phyloP scores from a whole-genome alignment of 805 yeast species.

The Myxozyma sirexii region DNA sequence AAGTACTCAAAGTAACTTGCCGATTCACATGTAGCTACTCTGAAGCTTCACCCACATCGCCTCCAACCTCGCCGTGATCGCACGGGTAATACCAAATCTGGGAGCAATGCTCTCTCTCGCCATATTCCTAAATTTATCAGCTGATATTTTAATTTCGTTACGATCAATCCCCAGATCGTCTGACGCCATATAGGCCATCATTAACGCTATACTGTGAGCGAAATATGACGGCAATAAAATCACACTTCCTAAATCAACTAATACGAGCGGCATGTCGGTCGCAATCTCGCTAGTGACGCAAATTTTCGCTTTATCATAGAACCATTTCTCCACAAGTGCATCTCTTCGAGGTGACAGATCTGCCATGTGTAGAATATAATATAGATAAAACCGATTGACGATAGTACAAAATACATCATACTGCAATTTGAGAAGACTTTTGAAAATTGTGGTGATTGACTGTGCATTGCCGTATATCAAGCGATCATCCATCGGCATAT shows the following conservation, averaged over 20 bases:
- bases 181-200: neutral
- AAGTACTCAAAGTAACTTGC: neutral
- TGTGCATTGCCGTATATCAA: neutral
- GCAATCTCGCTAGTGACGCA: neutral
- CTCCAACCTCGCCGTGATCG: neutral
- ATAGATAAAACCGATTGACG: slow-evolving; percentile 11
- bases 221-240: neutral
- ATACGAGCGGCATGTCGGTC: neutral
- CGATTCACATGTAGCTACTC: neutral
- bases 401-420: neutral
- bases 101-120: neutral
- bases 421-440: neutral
- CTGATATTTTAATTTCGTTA: neutral
- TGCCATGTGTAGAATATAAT: slow-evolving; percentile 1
- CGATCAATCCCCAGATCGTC: neutral
- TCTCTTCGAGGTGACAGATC: neutral
- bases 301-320: neutral
- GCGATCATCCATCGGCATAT: neutral
- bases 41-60: neutral
- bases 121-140: neutral
- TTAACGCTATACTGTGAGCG: neutral
- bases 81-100: neutral
- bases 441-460: neutral
- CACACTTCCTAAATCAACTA: neutral
- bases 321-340: neutral